Evolutionary conservation across 805 yeast species (phyloP).

Genomic region (Cyberlindnera saturnus): DNA sequence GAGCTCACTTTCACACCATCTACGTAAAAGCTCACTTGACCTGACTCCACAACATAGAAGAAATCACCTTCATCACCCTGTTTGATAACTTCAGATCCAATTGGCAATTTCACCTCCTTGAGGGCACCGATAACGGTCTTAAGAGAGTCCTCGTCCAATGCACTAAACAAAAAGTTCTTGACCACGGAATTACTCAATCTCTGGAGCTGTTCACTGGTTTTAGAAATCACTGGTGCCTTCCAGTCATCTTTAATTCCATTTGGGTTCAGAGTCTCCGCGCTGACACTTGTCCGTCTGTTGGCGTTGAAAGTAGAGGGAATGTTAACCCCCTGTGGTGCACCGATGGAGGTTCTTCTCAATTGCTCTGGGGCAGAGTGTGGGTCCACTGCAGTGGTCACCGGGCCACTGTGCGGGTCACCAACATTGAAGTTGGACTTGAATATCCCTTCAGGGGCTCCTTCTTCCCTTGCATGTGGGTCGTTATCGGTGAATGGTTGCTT

Average conservation of each 20-base stretch:
- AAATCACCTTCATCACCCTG: constrained; percentile 96
- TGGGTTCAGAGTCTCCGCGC: constrained; percentile 84
- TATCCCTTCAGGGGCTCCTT: constrained; percentile 8
- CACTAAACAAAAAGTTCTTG: constrained; percentile 79
- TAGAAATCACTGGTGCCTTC: constrained; percentile 66
- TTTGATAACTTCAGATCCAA: constrained; percentile 62
- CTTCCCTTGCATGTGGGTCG: constrained; percentile 51
- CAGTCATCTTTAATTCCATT: constrained; percentile 59
- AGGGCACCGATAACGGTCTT: constrained; percentile 79
- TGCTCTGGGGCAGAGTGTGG: constrained; percentile 12
- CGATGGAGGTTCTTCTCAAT: constrained; percentile 11
- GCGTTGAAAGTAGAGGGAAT: constrained; percentile 65
- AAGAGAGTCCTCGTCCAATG: constrained; percentile 72
- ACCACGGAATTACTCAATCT: constrained; percentile 68
- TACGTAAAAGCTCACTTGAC: constrained; percentile 75
- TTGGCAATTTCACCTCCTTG: constrained; percentile 57
- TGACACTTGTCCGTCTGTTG: constrained; percentile 81
- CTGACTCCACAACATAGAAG: constrained; percentile 81
- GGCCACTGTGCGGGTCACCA: constrained; percentile 16
- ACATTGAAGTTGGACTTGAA: constrained; percentile 23
- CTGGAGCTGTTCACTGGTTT: constrained; percentile 54
- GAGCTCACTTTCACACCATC: constrained; percentile 60
- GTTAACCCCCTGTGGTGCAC: constrained; percentile 19
- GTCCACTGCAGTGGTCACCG: constrained; percentile 15
- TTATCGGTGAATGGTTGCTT: constrained; percentile 51